These are phyloP conservation scores for Ganoderma lucidum DNA, from an alignment of 1,284 basidiomycete genomes.

Conservation along the genomic window DNA sequence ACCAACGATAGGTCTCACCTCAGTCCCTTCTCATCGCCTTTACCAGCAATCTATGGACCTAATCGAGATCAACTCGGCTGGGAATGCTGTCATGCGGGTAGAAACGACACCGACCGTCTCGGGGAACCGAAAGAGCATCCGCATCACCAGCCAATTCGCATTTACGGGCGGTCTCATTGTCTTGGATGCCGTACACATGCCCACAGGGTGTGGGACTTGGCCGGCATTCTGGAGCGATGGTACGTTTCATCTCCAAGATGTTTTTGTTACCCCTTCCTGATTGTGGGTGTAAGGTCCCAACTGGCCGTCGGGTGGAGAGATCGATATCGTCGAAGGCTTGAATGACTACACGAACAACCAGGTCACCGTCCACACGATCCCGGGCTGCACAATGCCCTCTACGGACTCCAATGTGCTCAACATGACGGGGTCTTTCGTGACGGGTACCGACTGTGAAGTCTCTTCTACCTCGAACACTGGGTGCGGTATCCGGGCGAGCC, in stretches of 20 bases:
- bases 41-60: slow-evolving; percentile 58
- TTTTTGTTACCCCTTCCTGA: background rate
- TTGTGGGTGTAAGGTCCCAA: slow-evolving; percentile 54
- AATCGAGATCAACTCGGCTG: slow-evolving; percentile 66
- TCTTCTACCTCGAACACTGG: slow-evolving; percentile 70
- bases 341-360: slow-evolving; percentile 84
- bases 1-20: slow-evolving; percentile 8
- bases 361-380: slow-evolving; percentile 79
- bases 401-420: slow-evolving; percentile 56
- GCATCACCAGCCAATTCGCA: slow-evolving; percentile 71
- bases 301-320: slow-evolving; percentile 84
- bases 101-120: slow-evolving; percentile 80
- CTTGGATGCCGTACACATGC: slow-evolving; percentile 91
- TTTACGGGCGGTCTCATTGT: slow-evolving; percentile 79
- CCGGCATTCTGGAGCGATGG: slow-evolving; percentile 68
- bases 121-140: slow-evolving; percentile 74
- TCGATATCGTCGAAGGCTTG: slow-evolving; percentile 88
- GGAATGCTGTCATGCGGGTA: slow-evolving; percentile 84
- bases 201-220: slow-evolving; percentile 89
- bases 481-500: slow-evolving; percentile 66
- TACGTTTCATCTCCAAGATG: slow-evolving; percentile 16
- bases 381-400: slow-evolving; percentile 72
- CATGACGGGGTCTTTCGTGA: slow-evolving; percentile 67
- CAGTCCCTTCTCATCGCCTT: background rate
- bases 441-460: slow-evolving; percentile 71